phyloP scores from a whole-genome alignment of 2,329 filamentous ascomycete species.

The Verticillium longisporum region DNA sequence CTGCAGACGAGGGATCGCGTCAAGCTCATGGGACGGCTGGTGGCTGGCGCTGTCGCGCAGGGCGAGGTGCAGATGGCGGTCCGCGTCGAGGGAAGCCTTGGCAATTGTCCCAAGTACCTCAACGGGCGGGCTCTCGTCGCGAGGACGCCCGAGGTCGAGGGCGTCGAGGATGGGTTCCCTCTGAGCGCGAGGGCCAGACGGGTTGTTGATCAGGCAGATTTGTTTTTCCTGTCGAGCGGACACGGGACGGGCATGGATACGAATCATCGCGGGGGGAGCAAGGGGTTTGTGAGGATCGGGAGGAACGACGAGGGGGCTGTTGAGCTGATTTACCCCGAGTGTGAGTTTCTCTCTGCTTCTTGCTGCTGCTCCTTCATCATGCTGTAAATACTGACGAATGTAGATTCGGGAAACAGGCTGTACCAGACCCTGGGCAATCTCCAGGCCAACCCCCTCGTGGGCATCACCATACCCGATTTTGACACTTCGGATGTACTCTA shows the following conservation, averaged over 20 bases:
- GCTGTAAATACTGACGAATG: not conserved
- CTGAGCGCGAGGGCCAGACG: conserved; percentile 48
- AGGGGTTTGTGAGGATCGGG: conserved; percentile 66
- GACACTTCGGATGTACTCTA: conserved; percentile 67
- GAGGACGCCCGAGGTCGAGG: conserved; percentile 42
- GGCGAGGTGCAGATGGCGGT: conserved; percentile 50
- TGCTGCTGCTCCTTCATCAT: not conserved
- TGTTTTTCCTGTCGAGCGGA: conserved; percentile 71
- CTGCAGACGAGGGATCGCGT: conserved; percentile 62
- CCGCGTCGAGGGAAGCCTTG: conserved; percentile 64
- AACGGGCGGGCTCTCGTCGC: conserved; percentile 62
- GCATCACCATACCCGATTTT: conserved; percentile 69
- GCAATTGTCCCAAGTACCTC: conserved; percentile 84
- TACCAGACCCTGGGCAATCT: conserved; percentile 83
- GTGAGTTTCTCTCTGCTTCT: conserved; percentile 17
- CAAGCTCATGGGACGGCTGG: conserved; percentile 65
- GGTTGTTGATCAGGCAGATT: conserved; percentile 58
- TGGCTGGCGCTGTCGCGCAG: conserved; percentile 51
- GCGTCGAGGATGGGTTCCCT: conserved; percentile 26
- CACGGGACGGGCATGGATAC: conserved; percentile 70
- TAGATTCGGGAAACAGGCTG: conserved; percentile 68
- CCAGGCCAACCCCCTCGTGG: conserved; percentile 56
- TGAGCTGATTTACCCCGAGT: conserved; percentile 71
- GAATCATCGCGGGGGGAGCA: conserved; percentile 70
- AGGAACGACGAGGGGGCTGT: conserved; percentile 41